A percentile compares a stretch with the other conserved stretches of the same genome.
Evolutionary conservation across 2,329 filamentous ascomycete genomes (phyloP).

Genomic region (Thyridium curvatum): DNA sequence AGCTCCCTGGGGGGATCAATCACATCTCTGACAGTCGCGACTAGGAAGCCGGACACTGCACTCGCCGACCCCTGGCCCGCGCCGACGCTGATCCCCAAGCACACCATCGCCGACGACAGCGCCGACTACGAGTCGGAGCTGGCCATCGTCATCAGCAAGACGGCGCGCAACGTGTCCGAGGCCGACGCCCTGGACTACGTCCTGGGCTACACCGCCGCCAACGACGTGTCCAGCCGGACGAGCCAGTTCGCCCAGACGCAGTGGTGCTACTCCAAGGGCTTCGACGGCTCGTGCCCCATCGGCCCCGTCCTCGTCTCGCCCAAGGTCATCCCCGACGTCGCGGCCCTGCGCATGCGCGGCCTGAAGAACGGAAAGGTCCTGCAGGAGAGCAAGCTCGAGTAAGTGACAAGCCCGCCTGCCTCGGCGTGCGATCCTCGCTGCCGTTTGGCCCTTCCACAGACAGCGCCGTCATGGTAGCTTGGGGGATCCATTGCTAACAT

Average conservation of each 20-base stretch:
- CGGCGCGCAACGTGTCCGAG: conserved; percentile 42
- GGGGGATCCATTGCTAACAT: too few relatives aligned
- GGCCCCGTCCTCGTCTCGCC: conserved; percentile 44
- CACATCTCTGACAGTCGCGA: not conserved
- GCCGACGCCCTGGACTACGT: conserved; percentile 38
- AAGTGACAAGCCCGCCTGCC: too few relatives aligned
- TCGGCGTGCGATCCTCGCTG: too few relatives aligned
- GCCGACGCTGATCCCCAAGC: conserved; percentile 45
- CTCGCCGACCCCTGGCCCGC: conserved; percentile 48
- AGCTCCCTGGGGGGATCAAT: too few relatives aligned
- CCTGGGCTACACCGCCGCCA: conserved; percentile 38
- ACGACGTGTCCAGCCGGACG: conserved; percentile 56
- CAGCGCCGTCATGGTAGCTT: too few relatives aligned
- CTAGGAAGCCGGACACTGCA: conserved; percentile 44
- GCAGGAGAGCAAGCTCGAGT: conserved; percentile 5
- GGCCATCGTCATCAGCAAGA: conserved; percentile 45
- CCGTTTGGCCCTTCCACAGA: too few relatives aligned
- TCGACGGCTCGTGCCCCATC: conserved; percentile 49
- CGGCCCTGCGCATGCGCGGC: conserved; percentile 31
- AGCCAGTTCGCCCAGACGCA: conserved; percentile 48
- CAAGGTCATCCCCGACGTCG: conserved; percentile 31
- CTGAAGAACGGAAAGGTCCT: conserved; percentile 32
- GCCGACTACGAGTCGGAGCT: conserved; percentile 50
- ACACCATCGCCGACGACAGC: conserved; percentile 43
- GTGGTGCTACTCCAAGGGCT: conserved; percentile 54